These are phyloP conservation scores for Zhuliangozyma parablackwelliae DNA, from an alignment of 1,139 yeast species.

Conservation along the genomic window DNA sequence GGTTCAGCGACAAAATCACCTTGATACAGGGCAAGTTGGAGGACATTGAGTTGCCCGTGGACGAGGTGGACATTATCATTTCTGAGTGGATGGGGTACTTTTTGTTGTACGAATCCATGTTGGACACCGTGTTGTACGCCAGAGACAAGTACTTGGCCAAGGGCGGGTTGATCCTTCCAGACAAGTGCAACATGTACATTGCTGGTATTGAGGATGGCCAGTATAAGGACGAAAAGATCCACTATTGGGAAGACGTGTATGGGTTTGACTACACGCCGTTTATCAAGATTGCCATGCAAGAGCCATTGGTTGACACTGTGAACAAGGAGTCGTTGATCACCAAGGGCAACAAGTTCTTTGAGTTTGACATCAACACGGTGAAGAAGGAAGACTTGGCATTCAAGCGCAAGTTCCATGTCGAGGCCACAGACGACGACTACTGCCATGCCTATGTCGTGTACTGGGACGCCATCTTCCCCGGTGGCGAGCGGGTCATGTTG, in stretches of 20 bases:
- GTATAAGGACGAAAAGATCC: slow-evolving; percentile 88
- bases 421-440: slow-evolving; percentile 72
- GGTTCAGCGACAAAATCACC: slow-evolving; percentile 83
- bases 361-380: slow-evolving; percentile 86
- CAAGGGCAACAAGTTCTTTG: slow-evolving; percentile 63
- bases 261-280: slow-evolving; percentile 89
- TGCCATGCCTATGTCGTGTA: slow-evolving; percentile 90
- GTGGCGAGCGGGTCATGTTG: slow-evolving; percentile 58
- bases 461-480: slow-evolving; percentile 88
- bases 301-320: slow-evolving; percentile 93
- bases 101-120: slow-evolving; percentile 92
- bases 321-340: slow-evolving; percentile 77
- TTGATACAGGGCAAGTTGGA: slow-evolving; percentile 90
- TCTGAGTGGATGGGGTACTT: slow-evolving; percentile 99
- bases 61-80: slow-evolving; percentile 86
- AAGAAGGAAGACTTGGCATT: slow-evolving; percentile 79
- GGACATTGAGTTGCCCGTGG: slow-evolving; percentile 78
- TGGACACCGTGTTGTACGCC: slow-evolving; percentile 92
- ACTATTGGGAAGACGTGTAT: slow-evolving; percentile 94
- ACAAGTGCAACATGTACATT: slow-evolving; percentile 82
- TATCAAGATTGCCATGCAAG: slow-evolving; percentile 74
- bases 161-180: slow-evolving; percentile 93
- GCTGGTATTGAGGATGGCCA: slow-evolving; percentile 95
- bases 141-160: slow-evolving; percentile 85
- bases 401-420: slow-evolving; percentile 58